These are phyloP conservation scores for Tuber calosporum DNA, from an alignment of 495 filamentous ascomycete species.

Conservation along the genomic window DNA sequence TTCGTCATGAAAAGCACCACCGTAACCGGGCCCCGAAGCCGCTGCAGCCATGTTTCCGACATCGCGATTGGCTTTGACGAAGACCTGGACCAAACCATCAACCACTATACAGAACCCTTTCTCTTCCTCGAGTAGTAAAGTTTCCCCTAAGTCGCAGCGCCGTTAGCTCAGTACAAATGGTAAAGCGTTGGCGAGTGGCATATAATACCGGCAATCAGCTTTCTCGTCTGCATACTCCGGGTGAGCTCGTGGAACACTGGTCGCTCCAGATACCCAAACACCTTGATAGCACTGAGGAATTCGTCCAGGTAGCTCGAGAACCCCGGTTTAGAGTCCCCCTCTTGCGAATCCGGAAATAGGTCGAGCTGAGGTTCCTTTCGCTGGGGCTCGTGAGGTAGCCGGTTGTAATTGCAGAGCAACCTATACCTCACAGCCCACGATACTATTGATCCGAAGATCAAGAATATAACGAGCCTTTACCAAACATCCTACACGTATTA, in stretches of 20 bases:
- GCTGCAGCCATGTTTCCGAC: conserved; percentile 43
- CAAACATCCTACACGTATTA: conserved; percentile 18
- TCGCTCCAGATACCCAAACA: conserved; percentile 93
- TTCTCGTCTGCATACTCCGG: conserved; percentile 93
- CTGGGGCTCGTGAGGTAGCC: conserved; percentile 86
- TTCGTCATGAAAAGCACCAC: conserved; percentile 56
- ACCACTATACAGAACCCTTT: conserved; percentile 97
- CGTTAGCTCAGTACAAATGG: background rate
- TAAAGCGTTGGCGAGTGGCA: background rate
- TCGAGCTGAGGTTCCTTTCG: conserved; percentile 93
- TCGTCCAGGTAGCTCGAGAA: conserved; percentile 94
- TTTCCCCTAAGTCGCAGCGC: conserved; percentile 53
- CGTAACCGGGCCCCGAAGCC: conserved; percentile 29
- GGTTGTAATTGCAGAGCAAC: conserved; percentile 88
- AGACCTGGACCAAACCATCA: conserved; percentile 94
- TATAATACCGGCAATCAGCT: conserved; percentile 65
- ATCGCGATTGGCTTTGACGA: conserved; percentile 80
- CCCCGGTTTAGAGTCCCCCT: conserved; percentile 81
- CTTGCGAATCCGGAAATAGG: conserved; percentile 84
- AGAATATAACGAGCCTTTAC: conserved; percentile 66
- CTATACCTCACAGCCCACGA: conserved; percentile 93
- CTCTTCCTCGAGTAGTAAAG: conserved; percentile 87
- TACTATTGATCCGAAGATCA: conserved; percentile 67
- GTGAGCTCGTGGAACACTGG: conserved; percentile 97
- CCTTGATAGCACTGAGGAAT: conserved; percentile 97